A percentile compares a stretch with the other conserved stretches of the same genome.
phyloP scores from a whole-genome alignment of 129 eudicot species.

The Escallonia rubra region DNA sequence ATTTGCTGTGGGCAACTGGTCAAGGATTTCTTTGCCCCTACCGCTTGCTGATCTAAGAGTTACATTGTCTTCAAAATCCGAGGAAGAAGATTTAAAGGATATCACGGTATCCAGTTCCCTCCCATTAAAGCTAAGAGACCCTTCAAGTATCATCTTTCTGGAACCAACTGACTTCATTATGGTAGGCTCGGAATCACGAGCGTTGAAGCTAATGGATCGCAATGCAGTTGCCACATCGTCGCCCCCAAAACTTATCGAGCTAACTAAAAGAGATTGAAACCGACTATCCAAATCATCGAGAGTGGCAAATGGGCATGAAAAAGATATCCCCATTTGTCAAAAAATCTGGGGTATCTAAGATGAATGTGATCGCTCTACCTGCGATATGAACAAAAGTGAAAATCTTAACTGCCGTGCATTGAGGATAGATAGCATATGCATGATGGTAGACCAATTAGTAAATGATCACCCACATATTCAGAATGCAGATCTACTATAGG shows the following conservation, averaged over 20 bases:
- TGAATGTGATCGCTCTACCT: slow-evolving; percentile 15
- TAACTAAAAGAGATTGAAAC: slow-evolving; percentile 27
- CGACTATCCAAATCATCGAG: neutral
- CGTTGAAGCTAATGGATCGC: slow-evolving; percentile 51
- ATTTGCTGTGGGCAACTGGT: neutral
- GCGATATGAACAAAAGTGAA: slow-evolving; percentile 5
- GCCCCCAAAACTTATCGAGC: slow-evolving; percentile 37
- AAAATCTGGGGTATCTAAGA: slow-evolving; percentile 7
- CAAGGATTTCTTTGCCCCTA: neutral
- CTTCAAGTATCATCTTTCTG: slow-evolving; percentile 44
- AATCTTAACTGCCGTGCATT: neutral
- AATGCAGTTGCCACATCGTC: slow-evolving; percentile 29
- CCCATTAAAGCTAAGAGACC: slow-evolving; percentile 57
- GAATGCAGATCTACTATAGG: no score
- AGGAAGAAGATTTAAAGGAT: slow-evolving; percentile 19
- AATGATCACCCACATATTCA: no score
- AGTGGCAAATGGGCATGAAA: neutral
- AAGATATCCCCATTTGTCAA: slow-evolving; percentile 49
- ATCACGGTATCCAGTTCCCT: slow-evolving; percentile 31
- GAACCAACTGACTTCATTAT: slow-evolving; percentile 42
- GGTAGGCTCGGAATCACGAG: slow-evolving; percentile 30
- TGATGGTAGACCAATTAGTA: no score
- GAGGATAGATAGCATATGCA: no score
- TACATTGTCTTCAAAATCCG: slow-evolving; percentile 10
- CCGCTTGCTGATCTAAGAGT: slow-evolving; percentile 11